Evolutionary conservation across 805 yeast genomes (phyloP), one percentile per base, ranked within the genome.

Genomic region (Schizosaccharomyces cryophilus): DNA sequence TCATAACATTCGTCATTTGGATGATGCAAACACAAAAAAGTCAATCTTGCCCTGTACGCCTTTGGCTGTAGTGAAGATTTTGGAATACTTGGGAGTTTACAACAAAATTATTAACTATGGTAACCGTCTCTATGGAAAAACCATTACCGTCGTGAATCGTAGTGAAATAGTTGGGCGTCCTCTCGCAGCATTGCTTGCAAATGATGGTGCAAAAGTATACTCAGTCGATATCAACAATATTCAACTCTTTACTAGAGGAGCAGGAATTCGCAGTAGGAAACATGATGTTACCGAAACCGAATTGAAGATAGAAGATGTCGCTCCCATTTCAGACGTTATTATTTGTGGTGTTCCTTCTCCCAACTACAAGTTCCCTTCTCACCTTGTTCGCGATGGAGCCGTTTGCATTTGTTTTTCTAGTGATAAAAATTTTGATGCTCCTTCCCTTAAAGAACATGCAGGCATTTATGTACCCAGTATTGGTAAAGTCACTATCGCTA

Each of bases 131-230:
- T 93, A 87, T 67, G 98, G 98, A 56, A 89, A 88, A 72, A 90
- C 93, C 60, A 78, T 90, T 62, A 82, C 94, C 59, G 82, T 93
- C 56, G 89, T 93, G 61, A 93, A 93, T 73, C 78, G 98, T 68
- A 85, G 95, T 13, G 98, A 93, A 72, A 90, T 93, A 68, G 98
- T 93, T 26, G 98, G 98, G 13, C 80, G 98, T 66, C 98, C 98
- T 0, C 74, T 93, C 63, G 97, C 97, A 42, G 97, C 98, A 0
- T 72, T 93, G 45, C 75, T 93, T 64, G 97, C 98, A 21, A 93
- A 93, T 68, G 98, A 93, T 69, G 98, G 98, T 64, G 98, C 98
- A 26, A 84, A 83, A 0, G 97, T 93, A 1, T 93, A 85, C 70
- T 89, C 97, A 0, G 90, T 82, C 2, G 97, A 93, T 69, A 73